A percentile compares a stretch with the other conserved stretches of the same genome.
Evolutionary conservation across 305 asterid species (phyloP).

Genomic region (Solanum hybrid): DNA sequence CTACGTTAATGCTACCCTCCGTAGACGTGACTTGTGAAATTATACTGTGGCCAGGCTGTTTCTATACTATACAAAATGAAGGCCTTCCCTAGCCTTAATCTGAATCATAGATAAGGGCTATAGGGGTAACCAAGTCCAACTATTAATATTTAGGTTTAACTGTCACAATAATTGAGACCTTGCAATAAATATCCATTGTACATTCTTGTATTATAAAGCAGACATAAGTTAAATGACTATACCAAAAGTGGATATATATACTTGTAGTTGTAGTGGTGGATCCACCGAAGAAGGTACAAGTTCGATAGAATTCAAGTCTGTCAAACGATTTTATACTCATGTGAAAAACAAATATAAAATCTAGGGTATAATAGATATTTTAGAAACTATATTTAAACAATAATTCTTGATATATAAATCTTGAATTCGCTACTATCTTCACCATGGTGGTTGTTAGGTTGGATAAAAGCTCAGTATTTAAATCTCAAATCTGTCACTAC

Average conservation of each 20-base stretch:
- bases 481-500: too few relatives aligned
- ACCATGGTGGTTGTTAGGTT: too few relatives aligned
- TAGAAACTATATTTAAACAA: too few relatives aligned
- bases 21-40: not conserved
- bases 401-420: too few relatives aligned
- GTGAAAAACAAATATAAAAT: too few relatives aligned
- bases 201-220: not conserved
- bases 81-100: not conserved
- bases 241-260: not conserved
- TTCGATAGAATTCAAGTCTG: too few relatives aligned
- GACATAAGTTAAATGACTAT: not conserved
- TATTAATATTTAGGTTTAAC: not conserved
- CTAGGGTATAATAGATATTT: too few relatives aligned
- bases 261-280: too few relatives aligned
- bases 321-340: too few relatives aligned
- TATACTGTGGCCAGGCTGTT: not conserved
- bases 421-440: too few relatives aligned
- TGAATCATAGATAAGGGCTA: not conserved
- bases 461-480: too few relatives aligned
- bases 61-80: not conserved
- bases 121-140: not conserved
- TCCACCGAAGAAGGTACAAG: too few relatives aligned
- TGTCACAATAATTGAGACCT: not conserved
- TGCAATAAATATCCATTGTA: not conserved
- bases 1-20: fast-evolving